Base-by-base conservation (phyloP, 306 rosid species). In the Acacia crassicarpa region DNA sequence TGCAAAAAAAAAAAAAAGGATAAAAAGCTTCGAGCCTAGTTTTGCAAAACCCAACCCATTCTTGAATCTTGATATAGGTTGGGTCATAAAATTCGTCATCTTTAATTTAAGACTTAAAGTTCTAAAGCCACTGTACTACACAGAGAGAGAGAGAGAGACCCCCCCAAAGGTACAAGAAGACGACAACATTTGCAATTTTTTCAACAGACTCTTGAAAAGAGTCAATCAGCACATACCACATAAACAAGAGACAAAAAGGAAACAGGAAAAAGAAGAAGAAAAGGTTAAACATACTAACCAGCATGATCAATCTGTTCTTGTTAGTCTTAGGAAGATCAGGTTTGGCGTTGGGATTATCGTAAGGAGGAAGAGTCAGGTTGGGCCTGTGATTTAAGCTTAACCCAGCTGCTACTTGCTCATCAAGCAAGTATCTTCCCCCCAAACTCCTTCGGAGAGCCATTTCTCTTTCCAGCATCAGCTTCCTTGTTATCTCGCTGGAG, bases 231-330 rank as follows among this genome's bases (percentile, higher is more conserved):
- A 12, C 51, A 11, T 38, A 13, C 4, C 16, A 14, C 54, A 44
- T 23, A 70, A 22, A 45, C 58, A 44, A 71, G 40, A 44, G 9
- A 45, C 7, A 16, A 22, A 44, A 44, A 44, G 2, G 6, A 71
- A 44, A 12, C 12, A 0, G 12, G 12, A 44, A 8, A 44, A 23
- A 17, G 44, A 2, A 25, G 6, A 32, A 8, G 27, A 30, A 30
- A 53, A 15, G 58, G 14, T 25, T 53, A 27, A 22, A 69, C 38
- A 70, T 35, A 85, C 91, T 83, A 9, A 89, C 97, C 92, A 84
- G 82, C 0, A 76, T 27, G 44, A 89, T 87, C 43, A 89, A 53
- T 81, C 78, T 84, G 51, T 84, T 84, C 65, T 78, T 74, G 68
- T 76, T 80, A 51, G 15, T 68, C 58, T 80, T 78, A 3, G 41